Percentiles rank a stretch among this genome's conserved stretches.
Evolutionary conservation across 2,329 filamentous ascomycete species (phyloP).

Genomic region (Colletotrichum orbiculare): DNA sequence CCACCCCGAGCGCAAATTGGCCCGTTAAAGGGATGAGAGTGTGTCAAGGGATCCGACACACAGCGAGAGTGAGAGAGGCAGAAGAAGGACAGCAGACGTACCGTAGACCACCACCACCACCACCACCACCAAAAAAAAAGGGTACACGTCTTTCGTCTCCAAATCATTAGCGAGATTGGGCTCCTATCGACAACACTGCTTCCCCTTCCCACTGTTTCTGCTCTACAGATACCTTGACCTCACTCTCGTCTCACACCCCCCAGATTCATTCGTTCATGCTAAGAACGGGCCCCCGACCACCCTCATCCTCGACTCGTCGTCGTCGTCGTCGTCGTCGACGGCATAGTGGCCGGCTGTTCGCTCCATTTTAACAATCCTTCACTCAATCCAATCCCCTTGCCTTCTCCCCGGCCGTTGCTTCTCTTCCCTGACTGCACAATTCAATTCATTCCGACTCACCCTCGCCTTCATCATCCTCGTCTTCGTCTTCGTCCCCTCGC

Average conservation of each 20-base stretch:
- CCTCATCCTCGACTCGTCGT: conserved; percentile 12
- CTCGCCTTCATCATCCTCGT: conserved; percentile 26
- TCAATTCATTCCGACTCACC: not conserved
- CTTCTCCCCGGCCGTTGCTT: too few relatives aligned
- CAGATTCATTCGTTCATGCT: conserved; percentile 49
- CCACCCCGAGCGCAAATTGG: conserved; percentile 30
- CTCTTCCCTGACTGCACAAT: too few relatives aligned
- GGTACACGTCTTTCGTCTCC: conserved; percentile 41
- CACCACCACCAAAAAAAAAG: not conserved
- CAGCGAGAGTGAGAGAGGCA: not conserved
- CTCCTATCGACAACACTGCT: conserved; percentile 42
- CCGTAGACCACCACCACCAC: too few relatives aligned
- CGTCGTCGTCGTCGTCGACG: conserved; percentile 33
- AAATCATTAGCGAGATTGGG: conserved; percentile 54
- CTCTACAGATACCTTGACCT: conserved; percentile 21
- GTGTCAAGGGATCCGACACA: conserved; percentile 1
- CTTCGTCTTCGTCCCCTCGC: conserved; percentile 10
- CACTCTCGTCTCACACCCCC: conserved; percentile 42
- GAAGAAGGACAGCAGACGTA: too few relatives aligned
- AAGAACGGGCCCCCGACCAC: conserved; percentile 41
- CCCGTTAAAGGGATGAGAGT: conserved; percentile 10
- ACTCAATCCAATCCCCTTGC: conserved; percentile 15
- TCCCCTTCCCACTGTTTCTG: conserved; percentile 28
- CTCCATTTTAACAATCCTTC: conserved; percentile 35
- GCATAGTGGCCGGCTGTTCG: conserved; percentile 36